phyloP scores from a whole-genome alignment of 371 early-diverging fungal genomes.

The Mortierella polycephala region DNA sequence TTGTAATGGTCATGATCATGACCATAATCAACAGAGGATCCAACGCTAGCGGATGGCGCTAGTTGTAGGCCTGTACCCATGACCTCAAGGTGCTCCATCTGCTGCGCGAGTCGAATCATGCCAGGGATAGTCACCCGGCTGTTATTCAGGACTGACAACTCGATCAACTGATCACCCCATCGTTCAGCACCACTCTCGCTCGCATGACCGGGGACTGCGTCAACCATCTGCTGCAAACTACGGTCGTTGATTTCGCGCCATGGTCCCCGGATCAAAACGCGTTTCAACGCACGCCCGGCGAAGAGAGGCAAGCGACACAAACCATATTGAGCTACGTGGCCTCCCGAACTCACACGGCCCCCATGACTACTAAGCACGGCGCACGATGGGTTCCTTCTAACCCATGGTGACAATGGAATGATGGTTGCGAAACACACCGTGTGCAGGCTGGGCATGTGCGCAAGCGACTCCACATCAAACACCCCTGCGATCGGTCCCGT shows the following conservation, averaged over 20 bases:
- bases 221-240: constrained; percentile 13
- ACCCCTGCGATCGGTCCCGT: constrained; percentile 30
- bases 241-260: constrained; percentile 42
- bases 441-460: constrained; percentile 29
- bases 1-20: not conserved
- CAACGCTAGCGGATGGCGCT: no score
- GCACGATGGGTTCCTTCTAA: not conserved
- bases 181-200: not conserved
- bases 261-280: constrained; percentile 39
- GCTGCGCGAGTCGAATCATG: constrained; percentile 35
- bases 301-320: constrained; percentile 24
- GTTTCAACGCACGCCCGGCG: constrained; percentile 6
- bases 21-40: not conserved
- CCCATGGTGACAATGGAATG: not conserved
- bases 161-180: constrained; percentile 31
- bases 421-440: constrained; percentile 16
- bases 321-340: not conserved
- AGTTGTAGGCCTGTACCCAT: constrained; percentile 26
- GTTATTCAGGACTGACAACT: constrained; percentile 36
- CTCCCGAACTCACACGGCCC: not conserved
- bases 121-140: constrained; percentile 26
- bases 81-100: constrained; percentile 34
- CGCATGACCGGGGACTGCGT: not conserved
- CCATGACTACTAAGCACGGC: not conserved
- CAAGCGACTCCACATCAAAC: constrained; percentile 35